phyloP scores from a whole-genome alignment of 208 protist genomes.

The Entamoeba moshkovskii region DNA sequence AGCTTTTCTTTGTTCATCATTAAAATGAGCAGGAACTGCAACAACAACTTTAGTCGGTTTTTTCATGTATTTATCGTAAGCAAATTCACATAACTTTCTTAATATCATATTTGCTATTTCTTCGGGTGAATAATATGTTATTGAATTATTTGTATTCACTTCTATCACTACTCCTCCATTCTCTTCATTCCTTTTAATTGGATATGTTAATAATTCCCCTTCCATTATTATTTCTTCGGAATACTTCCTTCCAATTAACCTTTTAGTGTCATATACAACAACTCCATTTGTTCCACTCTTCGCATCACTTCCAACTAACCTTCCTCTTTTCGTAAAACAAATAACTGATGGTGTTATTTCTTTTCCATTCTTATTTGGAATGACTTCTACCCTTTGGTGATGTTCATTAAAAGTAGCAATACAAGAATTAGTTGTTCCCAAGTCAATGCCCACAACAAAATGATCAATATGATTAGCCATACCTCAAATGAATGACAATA shows the following conservation, averaged over 20 bases:
- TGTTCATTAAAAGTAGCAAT: conserved; percentile 13
- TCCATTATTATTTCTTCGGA: neutral
- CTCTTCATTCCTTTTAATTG: conserved; percentile 6
- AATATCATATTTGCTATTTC: conserved; percentile 87
- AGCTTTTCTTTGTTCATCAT: conserved; percentile 91
- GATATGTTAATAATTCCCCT: neutral
- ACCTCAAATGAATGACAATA: no score
- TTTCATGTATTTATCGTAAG: conserved; percentile 84
- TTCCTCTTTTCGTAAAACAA: conserved; percentile 80
- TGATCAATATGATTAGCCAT: no score
- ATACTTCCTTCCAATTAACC: conserved; percentile 19
- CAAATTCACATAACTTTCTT: conserved; percentile 81
- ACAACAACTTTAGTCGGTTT: conserved; percentile 70
- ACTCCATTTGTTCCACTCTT: conserved; percentile 65
- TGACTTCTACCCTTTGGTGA: conserved; percentile 18
- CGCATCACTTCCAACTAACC: conserved; percentile 78
- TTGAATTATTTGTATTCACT: conserved; percentile 50
- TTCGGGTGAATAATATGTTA: conserved; percentile 76
- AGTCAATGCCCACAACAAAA: conserved; percentile 25
- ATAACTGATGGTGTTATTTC: conserved; percentile 93
- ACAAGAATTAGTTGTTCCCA: conserved; percentile 33
- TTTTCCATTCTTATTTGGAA: conserved; percentile 61
- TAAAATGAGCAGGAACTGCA: conserved; percentile 96
- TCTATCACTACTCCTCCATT: conserved; percentile 18
- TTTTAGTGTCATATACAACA: conserved; percentile 16